phyloP scores from a whole-genome alignment of 371 early-diverging fungal genomes.

The Mucor irregularis region DNA sequence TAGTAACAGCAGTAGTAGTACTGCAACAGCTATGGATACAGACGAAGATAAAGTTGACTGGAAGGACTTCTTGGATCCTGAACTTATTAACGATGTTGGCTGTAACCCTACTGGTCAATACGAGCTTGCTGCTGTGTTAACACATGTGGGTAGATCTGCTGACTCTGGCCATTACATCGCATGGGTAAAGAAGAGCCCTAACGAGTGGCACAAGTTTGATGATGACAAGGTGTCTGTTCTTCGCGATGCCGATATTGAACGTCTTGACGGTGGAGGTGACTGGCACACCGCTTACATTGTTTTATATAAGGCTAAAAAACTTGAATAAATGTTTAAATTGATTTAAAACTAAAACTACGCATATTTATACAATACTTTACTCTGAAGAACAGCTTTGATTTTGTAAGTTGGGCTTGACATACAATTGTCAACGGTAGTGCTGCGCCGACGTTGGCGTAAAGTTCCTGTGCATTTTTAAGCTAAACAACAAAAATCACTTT shows the following conservation, averaged over 20 bases:
- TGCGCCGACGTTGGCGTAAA: no score
- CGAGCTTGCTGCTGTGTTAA: conserved; percentile 82
- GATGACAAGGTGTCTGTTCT: conserved; percentile 93
- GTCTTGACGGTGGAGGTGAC: conserved; percentile 92
- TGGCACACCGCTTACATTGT: conserved; percentile 87
- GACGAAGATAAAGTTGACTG: conserved; percentile 44
- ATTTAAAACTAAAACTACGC: no score
- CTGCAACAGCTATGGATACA: conserved; percentile 31
- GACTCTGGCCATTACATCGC: conserved; percentile 92
- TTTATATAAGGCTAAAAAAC: conserved; percentile 70
- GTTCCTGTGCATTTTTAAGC: no score
- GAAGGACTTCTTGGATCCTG: conserved; percentile 64
- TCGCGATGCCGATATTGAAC: conserved; percentile 82
- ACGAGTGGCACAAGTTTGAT: conserved; percentile 93
- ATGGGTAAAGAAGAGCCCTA: conserved; percentile 79
- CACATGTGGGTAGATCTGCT: conserved; percentile 85
- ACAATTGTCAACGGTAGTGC: no score
- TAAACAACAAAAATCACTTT: no score
- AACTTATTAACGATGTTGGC: conserved; percentile 77
- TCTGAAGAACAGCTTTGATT: no score
- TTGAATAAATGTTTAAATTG: no score
- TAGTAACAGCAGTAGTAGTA: conserved; percentile 3
- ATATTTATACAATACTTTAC: no score
- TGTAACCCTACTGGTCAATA: conserved; percentile 81
- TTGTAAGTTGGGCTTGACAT: no score